These are phyloP conservation scores for Haplosporangium sp. DNA, from an alignment of 371 early-diverging fungal species.

Conservation along the genomic window DNA sequence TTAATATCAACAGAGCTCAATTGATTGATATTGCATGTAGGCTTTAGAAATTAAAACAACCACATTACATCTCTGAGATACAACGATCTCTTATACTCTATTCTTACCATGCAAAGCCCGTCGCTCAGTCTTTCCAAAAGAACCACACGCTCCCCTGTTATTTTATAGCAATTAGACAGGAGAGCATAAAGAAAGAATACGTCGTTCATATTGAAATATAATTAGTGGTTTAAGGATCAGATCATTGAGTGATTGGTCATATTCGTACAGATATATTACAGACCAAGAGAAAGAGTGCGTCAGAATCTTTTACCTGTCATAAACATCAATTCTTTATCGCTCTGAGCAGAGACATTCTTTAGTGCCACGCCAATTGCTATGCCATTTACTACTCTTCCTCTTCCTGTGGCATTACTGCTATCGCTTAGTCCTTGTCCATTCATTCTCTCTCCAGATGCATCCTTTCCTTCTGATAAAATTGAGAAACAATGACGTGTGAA, in stretches of 20 bases:
- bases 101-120: slow-evolving; percentile 47
- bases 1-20: not conserved
- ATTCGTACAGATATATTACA: not conserved
- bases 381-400: not conserved
- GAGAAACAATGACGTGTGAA: not conserved
- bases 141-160: slow-evolving; percentile 38
- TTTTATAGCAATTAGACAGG: not conserved
- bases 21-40: not conserved
- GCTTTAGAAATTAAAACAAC: not conserved
- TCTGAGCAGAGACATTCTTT: slow-evolving; percentile 61
- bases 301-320: slow-evolving; percentile 59
- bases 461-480: not conserved
- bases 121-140: slow-evolving; percentile 33
- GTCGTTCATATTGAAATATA: not conserved
- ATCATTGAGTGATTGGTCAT: too few relatives aligned
- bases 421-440: not conserved
- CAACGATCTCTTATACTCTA: not conserved
- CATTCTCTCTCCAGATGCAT: not conserved
- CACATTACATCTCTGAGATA: slow-evolving; percentile 5
- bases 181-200: not conserved
- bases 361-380: slow-evolving; percentile 37
- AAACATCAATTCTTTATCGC: slow-evolving; percentile 68
- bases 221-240: too few relatives aligned
- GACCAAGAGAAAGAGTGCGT: not conserved
- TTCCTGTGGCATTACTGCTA: not conserved